These are phyloP conservation scores for Rosa rugosa DNA, from an alignment of 306 rosid species.

Conservation along the genomic window DNA sequence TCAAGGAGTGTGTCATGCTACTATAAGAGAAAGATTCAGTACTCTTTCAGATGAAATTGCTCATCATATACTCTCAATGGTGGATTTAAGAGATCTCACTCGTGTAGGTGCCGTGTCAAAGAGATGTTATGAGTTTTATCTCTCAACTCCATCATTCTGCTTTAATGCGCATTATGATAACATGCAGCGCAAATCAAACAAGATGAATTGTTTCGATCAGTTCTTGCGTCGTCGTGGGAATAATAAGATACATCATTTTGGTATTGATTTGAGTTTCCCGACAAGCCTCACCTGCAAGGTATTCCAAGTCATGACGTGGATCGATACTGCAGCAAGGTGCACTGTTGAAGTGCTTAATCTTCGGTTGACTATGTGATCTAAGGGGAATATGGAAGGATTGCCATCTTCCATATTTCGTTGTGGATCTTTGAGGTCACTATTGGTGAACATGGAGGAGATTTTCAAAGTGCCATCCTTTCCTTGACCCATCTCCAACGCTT, in stretches of 20 bases:
- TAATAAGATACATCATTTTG: neutral
- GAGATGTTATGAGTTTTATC: neutral
- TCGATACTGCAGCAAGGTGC: neutral
- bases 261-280: neutral
- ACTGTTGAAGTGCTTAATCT: neutral
- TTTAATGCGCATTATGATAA: neutral
- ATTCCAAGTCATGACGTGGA: neutral
- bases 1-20: neutral
- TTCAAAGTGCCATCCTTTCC: neutral
- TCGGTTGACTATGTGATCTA: neutral
- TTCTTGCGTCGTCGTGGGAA: neutral
- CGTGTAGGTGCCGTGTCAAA: neutral
- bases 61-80: neutral
- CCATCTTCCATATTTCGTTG: neutral
- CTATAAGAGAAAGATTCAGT: neutral
- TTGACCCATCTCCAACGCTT: neutral
- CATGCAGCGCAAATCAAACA: neutral
- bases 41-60: neutral
- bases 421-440: neutral
- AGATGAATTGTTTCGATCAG: neutral
- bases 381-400: neutral
- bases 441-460: neutral
- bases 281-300: neutral
- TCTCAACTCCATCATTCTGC: neutral
- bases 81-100: neutral